Base-by-base conservation (phyloP, 192 early-diverging fungal species). In the Funneliformis geosporum region DNA sequence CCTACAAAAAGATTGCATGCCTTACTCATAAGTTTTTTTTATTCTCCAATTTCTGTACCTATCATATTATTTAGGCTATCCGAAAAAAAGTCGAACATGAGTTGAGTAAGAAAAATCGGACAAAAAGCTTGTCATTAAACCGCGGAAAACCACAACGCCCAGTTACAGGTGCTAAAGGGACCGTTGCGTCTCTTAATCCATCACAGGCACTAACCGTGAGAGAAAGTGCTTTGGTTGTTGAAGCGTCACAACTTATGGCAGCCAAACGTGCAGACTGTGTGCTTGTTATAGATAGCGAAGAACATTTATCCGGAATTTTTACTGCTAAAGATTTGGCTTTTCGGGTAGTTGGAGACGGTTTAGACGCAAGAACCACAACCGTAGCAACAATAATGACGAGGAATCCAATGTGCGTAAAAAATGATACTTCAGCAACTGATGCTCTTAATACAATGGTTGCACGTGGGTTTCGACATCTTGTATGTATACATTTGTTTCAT, bases 311-410 rank as follows among this genome's bases (percentile, higher is more conserved):
- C 6, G 98, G 97, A 44, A 99, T 99, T 78, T 94, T 99, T 80
- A 99, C 98, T 1, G 98, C 96, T 72, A 99, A 98, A 87, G 98
- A 99, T 86, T 88, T 99, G 65, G 94, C 97, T 40, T 98, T 95
- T 85, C 88, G 97, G 40, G 96, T 98, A 18, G 96, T 98, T 21
- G 97, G 82, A 59, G 85, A 81, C 77, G 89, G 87, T 16, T 84
- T 89, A 38, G 88, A 90, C 78, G 88, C 87, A 62, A 85, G 91
- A 78, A 86, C 89, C 42, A 93, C 91, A 70, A 85, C 90, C 27
- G 95, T 98, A 39, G 85, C 92, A 50, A 88, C 95, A 25, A 96
- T 96, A 55, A 98, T 98, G 91, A 99, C 98, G 8, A 90, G 89
- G 78, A 90, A 94, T 78, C 97, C 97, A 18, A 91, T 96, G 80